A percentile compares a stretch with the other conserved stretches of the same genome.
These are phyloP conservation scores for Phytophthora chlamydospora DNA, from an alignment of 352 stramenopile species.

Conservation along the genomic window DNA sequence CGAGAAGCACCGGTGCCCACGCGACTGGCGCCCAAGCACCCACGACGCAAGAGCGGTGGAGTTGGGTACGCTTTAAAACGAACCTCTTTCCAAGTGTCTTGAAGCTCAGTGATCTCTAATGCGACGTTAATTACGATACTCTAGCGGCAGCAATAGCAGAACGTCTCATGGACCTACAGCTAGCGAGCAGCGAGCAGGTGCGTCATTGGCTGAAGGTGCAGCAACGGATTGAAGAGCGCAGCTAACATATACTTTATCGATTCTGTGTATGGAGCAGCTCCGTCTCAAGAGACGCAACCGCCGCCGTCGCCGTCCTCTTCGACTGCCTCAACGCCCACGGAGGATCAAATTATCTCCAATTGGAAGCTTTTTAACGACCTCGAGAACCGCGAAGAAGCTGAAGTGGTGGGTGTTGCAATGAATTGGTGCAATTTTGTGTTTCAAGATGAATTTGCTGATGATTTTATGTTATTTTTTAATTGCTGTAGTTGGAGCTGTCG, in stretches of 20 bases:
- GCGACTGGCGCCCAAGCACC: conserved; percentile 33
- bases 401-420: conserved; percentile 56
- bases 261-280: conserved; percentile 17
- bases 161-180: conserved; percentile 6
- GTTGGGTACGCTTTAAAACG: not conserved
- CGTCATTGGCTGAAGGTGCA: conserved; percentile 3
- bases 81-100: not conserved
- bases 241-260: not conserved
- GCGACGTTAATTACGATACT: not conserved
- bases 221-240: conserved; percentile 4
- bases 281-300: conserved; percentile 16
- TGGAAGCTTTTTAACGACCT: conserved; percentile 91
- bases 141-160: conserved; percentile 23
- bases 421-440: conserved; percentile 9
- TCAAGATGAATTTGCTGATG: not conserved
- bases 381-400: conserved; percentile 83
- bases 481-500: conserved; percentile 71
- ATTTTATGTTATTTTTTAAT: not conserved
- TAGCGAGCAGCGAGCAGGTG: conserved; percentile 31
- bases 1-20: conserved; percentile 14
- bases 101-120: conserved; percentile 13
- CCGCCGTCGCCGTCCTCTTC: conserved; percentile 34
- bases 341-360: conserved; percentile 78
- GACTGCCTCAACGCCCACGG: conserved; percentile 41
- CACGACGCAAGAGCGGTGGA: conserved; percentile 16